These are phyloP conservation scores for Favolaschia claudopus DNA, from an alignment of 768 basidiomycete species.

Conservation along the genomic window DNA sequence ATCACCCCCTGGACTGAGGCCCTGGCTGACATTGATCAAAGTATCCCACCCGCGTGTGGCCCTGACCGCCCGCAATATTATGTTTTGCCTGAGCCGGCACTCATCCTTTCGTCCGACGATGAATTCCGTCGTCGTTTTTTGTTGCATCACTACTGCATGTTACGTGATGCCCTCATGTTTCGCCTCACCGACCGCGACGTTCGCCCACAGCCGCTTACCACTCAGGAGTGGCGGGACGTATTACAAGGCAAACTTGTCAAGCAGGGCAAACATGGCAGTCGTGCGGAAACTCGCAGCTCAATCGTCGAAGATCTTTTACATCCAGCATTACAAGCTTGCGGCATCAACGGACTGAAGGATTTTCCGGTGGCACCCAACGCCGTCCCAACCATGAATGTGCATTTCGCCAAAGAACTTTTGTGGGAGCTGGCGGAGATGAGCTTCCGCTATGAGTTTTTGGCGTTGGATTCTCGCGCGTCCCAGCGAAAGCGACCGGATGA, in stretches of 20 bases:
- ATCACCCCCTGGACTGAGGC: slow-evolving; percentile 6
- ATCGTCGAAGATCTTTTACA: neutral
- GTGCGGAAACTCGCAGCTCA: neutral
- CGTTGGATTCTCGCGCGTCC: slow-evolving; percentile 18
- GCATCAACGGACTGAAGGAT: neutral
- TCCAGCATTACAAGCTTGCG: slow-evolving; percentile 6
- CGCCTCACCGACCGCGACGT: slow-evolving; percentile 2
- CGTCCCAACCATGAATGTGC: neutral
- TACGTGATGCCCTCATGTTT: slow-evolving; percentile 5
- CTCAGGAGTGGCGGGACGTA: slow-evolving; percentile 1
- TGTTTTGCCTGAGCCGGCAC: slow-evolving; percentile 8
- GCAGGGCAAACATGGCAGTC: neutral
- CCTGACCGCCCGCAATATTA: neutral
- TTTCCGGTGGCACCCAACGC: slow-evolving; percentile 4
- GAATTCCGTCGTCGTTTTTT: neutral
- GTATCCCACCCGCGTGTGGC: neutral
- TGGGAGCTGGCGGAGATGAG: slow-evolving; percentile 22
- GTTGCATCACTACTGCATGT: slow-evolving; percentile 5
- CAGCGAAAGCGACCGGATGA: slow-evolving; percentile 4
- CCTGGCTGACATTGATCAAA: slow-evolving; percentile 1
- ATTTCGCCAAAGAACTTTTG: slow-evolving; percentile 3
- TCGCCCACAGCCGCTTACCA: neutral
- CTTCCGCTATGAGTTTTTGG: slow-evolving; percentile 24
- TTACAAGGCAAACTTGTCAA: neutral
- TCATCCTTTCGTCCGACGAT: neutral